A percentile compares a stretch with the other conserved stretches of the same genome.
Conservation (phyloP, 495 filamentous ascomycete genomes). For the Hypomontagnella monticulosa region DNA sequence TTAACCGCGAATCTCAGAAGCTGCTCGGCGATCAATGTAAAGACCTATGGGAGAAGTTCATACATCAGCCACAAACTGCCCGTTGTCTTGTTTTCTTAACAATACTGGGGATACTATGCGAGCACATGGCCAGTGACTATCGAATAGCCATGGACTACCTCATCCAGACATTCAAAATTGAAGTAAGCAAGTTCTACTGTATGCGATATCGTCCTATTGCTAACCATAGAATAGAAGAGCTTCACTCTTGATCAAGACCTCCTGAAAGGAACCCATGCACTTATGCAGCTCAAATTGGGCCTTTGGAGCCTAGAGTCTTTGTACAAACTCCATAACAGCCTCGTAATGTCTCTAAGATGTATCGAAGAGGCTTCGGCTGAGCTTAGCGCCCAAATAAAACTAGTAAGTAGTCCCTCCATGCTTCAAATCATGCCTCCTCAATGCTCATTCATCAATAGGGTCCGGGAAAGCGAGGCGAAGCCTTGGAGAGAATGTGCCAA, state of each 20-base stretch:
- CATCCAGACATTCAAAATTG: constrained; percentile 1
- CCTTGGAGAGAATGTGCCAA: constrained; percentile 23
- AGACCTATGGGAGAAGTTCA: constrained; percentile 24
- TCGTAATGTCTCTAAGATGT: constrained; percentile 1
- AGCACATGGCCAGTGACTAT: constrained; percentile 9
- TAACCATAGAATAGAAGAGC: constrained; percentile 1
- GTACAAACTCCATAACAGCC: constrained; percentile 11
- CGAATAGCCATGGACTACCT: constrained; percentile 8
- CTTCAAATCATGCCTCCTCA: background rate
- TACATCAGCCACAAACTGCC: constrained; percentile 34
- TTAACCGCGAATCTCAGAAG: background rate
- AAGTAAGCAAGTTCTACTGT: background rate
- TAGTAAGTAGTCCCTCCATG: background rate
- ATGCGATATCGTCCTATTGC: background rate
- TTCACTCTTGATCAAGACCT: constrained; percentile 11
- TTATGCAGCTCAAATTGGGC: constrained; percentile 9
- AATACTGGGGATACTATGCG: constrained; percentile 22
- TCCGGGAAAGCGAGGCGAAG: constrained; percentile 11
- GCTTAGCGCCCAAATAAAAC: background rate
- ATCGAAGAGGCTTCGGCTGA: constrained; percentile 17
- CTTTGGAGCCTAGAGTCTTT: constrained; percentile 25
- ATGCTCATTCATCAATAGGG: constrained; percentile 9
- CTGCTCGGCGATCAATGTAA: constrained; percentile 1
- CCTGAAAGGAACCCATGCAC: background rate
- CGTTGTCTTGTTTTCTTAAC: constrained; percentile 32